Evolutionary conservation across 106 monocot genomes (phyloP).

Genomic region (Apostasia ramifera): DNA sequence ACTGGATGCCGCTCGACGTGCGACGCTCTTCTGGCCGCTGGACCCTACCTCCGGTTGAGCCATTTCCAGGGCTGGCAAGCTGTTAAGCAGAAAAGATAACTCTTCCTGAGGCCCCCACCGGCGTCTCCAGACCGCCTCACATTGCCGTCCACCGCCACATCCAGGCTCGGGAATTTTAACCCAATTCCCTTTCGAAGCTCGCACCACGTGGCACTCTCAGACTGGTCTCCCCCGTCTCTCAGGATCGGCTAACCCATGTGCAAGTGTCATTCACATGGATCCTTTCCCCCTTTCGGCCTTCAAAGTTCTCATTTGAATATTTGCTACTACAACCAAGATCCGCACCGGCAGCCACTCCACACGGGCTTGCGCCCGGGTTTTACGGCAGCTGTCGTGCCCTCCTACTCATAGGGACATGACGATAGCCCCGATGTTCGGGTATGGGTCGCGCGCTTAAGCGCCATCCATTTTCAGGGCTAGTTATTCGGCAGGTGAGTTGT

Average conservation of each 20-base stretch:
- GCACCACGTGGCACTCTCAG: constrained; percentile 12
- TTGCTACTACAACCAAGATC: constrained; percentile 45
- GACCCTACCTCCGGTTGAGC: constrained; percentile 14
- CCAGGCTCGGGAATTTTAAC: neutral
- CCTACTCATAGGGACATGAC: constrained; percentile 14
- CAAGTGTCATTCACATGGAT: too few relatives aligned
- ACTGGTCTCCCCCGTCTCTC: constrained; percentile 4
- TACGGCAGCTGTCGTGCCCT: constrained; percentile 7
- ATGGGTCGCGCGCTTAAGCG: constrained; percentile 5
- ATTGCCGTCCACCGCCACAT: constrained; percentile 15
- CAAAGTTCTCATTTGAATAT: constrained; percentile 48
- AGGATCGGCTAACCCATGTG: neutral
- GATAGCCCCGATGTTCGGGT: constrained; percentile 4
- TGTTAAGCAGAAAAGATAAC: too few relatives aligned
- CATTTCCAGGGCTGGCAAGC: too few relatives aligned
- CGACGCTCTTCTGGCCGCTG: constrained; percentile 14
- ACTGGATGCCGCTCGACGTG: constrained; percentile 14
- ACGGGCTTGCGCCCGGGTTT: constrained; percentile 1
- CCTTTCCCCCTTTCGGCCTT: constrained; percentile 22
- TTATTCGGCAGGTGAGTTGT: too few relatives aligned
- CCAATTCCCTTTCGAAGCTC: neutral
- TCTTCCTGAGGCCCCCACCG: too few relatives aligned
- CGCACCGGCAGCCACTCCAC: constrained; percentile 25
- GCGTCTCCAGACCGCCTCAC: neutral
- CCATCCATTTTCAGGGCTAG: neutral